phyloP scores from a whole-genome alignment of 495 filamentous ascomycete genomes.

The Lophium mytilinum region DNA sequence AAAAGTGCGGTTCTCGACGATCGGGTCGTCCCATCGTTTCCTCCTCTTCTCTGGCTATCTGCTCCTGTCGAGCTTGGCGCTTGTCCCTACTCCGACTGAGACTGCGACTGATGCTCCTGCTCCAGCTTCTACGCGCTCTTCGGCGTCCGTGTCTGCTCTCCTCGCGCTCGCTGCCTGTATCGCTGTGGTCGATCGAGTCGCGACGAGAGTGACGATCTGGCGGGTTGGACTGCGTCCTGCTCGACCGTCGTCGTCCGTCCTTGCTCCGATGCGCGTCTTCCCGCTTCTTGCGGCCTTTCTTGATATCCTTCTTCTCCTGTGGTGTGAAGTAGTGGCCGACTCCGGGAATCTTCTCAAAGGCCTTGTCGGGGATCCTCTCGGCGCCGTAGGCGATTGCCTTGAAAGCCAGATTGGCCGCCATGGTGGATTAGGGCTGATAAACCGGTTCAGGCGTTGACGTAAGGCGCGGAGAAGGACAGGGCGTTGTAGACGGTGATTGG shows the following conservation, averaged over 20 bases:
- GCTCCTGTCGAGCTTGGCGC: constrained; percentile 1
- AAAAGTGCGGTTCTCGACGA: constrained; percentile 7
- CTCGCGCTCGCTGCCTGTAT: constrained; percentile 4
- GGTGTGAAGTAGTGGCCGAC: constrained; percentile 30
- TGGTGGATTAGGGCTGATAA: constrained; percentile 14
- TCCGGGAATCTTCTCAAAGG: constrained; percentile 29
- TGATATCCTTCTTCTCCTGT: constrained; percentile 18
- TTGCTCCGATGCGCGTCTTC: constrained; percentile 10
- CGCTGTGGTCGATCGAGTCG: constrained; percentile 18
- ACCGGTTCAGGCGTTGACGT: constrained; percentile 12
- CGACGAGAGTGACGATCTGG: background rate
- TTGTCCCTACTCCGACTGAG: constrained; percentile 4
- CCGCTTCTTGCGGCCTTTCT: constrained; percentile 7
- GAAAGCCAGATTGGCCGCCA: constrained; percentile 20
- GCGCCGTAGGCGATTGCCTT: constrained; percentile 26
- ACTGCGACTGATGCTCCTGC: constrained; percentile 15
- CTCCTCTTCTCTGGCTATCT: constrained; percentile 5
- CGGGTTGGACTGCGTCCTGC: constrained; percentile 10
- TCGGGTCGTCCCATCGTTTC: constrained; percentile 5
- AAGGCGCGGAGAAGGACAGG: background rate
- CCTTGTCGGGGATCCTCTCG: constrained; percentile 32
- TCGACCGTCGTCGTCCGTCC: constrained; percentile 7
- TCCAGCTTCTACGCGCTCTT: background rate
- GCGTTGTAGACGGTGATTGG: constrained; percentile 14
- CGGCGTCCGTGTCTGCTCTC: constrained; percentile 15